A percentile compares a stretch with the other conserved stretches of the same genome.
Conservation (phyloP, 2,329 filamentous ascomycete species). For the Trichoderma endophyticum region DNA sequence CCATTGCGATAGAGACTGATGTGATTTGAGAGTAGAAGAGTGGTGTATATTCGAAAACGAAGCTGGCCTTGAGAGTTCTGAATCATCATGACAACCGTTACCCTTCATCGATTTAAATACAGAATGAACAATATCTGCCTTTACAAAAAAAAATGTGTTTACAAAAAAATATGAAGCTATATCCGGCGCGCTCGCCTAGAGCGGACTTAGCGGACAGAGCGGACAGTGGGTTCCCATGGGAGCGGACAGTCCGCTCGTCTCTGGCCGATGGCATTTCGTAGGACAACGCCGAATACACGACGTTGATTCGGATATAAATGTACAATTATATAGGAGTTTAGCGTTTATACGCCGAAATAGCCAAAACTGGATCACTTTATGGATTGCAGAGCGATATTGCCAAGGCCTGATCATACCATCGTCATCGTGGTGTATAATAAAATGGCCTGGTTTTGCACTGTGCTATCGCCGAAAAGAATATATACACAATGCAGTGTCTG, state of each 20-base stretch:
- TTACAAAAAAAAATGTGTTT: not conserved
- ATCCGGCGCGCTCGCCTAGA: not conserved
- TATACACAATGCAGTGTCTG: not conserved
- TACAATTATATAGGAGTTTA: not conserved
- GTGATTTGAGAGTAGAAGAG: not conserved
- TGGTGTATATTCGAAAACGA: not conserved
- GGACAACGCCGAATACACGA: not conserved
- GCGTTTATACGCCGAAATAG: not conserved
- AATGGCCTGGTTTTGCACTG: not conserved
- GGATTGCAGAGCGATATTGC: not conserved
- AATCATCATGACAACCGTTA: not conserved
- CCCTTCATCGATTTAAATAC: not conserved
- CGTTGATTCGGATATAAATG: not conserved
- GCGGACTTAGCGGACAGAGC: not conserved
- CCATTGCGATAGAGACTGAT: conserved; percentile 18
- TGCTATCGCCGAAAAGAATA: not conserved
- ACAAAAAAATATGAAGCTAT: not conserved
- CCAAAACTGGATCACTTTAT: not conserved
- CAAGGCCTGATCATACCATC: not conserved
- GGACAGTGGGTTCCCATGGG: not conserved
- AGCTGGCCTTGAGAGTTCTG: not conserved
- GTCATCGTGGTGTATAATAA: too few relatives aligned
- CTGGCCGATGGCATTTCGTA: not conserved
- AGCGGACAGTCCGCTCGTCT: not conserved
- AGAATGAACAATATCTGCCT: not conserved